Conservation (phyloP, 768 basidiomycete species). For the Rubroboletus pulcherrimus region DNA sequence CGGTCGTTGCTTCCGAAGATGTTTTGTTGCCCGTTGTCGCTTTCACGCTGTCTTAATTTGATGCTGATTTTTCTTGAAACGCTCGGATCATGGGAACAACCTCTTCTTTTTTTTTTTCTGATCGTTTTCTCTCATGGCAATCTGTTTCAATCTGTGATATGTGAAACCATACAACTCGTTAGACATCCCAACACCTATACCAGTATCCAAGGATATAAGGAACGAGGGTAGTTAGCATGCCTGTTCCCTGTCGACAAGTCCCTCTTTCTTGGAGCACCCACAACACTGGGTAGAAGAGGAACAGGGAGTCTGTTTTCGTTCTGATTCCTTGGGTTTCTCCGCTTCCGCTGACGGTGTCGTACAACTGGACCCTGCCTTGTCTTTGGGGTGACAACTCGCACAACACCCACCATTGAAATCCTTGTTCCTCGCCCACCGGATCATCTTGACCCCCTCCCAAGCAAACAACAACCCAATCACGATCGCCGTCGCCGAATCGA, state of each 20-base stretch:
- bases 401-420: slow-evolving; percentile 39
- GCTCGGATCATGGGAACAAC: neutral
- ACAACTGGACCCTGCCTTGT: neutral
- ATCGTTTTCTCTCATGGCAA: slow-evolving; percentile 4
- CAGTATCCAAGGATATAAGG: neutral
- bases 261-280: neutral
- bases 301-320: neutral
- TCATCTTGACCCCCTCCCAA: slow-evolving; percentile 32
- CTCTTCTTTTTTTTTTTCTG: neutral
- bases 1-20: neutral
- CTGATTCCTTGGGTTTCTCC: neutral
- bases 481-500: slow-evolving; percentile 14
- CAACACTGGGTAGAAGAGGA: neutral
- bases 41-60: slow-evolving; percentile 1
- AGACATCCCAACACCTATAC: neutral
- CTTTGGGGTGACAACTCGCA: neutral
- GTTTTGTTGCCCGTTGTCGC: neutral
- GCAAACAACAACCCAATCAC: slow-evolving; percentile 6
- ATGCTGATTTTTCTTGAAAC: neutral
- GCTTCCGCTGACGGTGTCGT: neutral
- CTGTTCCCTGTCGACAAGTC: neutral
- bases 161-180: slow-evolving; percentile 1
- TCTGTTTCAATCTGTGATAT: slow-evolving; percentile 8
- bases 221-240: neutral
- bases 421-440: slow-evolving; percentile 2